Conservation (phyloP, 1,139 yeast genomes). For the Yamadazyma triangularis region DNA sequence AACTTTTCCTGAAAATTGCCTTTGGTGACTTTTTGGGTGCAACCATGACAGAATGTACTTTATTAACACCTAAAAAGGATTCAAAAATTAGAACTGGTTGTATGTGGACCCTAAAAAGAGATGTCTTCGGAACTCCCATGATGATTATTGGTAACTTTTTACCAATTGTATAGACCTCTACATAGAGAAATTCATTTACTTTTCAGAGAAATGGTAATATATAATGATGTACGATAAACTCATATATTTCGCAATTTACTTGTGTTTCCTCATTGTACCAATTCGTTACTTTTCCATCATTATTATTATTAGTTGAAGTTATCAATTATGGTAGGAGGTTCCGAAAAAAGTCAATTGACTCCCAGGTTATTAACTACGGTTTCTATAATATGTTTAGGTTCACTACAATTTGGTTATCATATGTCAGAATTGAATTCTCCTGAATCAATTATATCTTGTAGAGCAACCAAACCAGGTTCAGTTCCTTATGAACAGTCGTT, state of each 20-base stretch:
- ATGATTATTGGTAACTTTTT: slow-evolving; percentile 92
- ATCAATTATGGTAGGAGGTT: too few species aligned
- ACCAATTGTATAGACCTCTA: slow-evolving; percentile 59
- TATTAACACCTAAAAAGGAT: slow-evolving; percentile 52
- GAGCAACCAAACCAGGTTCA: slow-evolving; percentile 25
- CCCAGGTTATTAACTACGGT: slow-evolving; percentile 26
- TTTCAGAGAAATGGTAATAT: too few species aligned
- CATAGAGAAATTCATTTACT: too few species aligned
- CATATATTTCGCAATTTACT: too few species aligned
- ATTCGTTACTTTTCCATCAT: too few species aligned
- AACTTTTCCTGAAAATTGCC: slow-evolving; percentile 77
- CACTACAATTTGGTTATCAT: slow-evolving; percentile 47
- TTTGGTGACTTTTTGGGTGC: slow-evolving; percentile 90
- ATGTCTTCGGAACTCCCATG: slow-evolving; percentile 69
- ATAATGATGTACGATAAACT: too few species aligned
- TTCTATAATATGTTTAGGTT: slow-evolving; percentile 37
- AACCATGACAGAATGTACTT: slow-evolving; percentile 81
- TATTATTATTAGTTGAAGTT: too few species aligned
- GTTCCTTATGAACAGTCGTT: slow-evolving; percentile 29
- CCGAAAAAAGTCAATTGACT: slow-evolving; percentile 17
- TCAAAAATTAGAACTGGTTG: slow-evolving; percentile 66
- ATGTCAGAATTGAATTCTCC: slow-evolving; percentile 50
- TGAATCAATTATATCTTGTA: slow-evolving; percentile 37
- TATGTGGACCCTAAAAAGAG: slow-evolving; percentile 79
- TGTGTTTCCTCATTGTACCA: too few species aligned